Percentiles rank a stretch among this genome's conserved stretches.
These are phyloP conservation scores for Colletotrichum filicis DNA, from an alignment of 2,329 filamentous ascomycete species.

Conservation along the genomic window DNA sequence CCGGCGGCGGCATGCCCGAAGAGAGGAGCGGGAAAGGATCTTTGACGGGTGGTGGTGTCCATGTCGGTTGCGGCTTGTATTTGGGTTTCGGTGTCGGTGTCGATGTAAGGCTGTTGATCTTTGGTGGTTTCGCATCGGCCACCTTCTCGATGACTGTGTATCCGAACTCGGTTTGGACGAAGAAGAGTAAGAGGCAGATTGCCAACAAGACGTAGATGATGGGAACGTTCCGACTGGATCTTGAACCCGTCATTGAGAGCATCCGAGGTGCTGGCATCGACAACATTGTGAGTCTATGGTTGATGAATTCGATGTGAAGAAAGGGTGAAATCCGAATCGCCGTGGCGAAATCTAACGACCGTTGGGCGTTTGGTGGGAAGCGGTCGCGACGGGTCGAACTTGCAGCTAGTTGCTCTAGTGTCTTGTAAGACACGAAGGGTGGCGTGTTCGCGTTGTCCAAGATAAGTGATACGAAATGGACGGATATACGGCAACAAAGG, in stretches of 20 bases:
- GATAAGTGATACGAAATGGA: not conserved
- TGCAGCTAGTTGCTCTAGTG: not conserved
- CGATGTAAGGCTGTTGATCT: not conserved
- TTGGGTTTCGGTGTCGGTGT: not conserved
- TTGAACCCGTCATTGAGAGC: constrained; percentile 5
- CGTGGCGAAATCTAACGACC: too few species aligned
- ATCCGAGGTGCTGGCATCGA: constrained; percentile 21
- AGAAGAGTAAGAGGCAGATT: constrained; percentile 2
- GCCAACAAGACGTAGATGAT: not conserved
- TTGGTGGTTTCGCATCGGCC: not conserved
- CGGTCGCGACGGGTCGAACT: not conserved
- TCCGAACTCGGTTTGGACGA: constrained; percentile 6
- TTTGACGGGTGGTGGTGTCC: constrained; percentile 49
- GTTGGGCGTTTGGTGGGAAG: too few species aligned
- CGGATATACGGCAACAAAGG: not conserved
- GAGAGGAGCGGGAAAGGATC: constrained; percentile 56
- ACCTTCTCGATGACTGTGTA: not conserved
- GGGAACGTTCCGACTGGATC: not conserved
- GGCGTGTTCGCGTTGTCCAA: not conserved
- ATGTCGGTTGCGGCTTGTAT: constrained; percentile 24
- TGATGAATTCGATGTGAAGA: not conserved
- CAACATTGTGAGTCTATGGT: not conserved
- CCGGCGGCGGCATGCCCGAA: constrained; percentile 49
- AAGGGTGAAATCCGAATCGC: too few species aligned
- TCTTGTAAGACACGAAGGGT: not conserved